Conservation (phyloP, 345 rosid genomes). For the Draba incana region DNA sequence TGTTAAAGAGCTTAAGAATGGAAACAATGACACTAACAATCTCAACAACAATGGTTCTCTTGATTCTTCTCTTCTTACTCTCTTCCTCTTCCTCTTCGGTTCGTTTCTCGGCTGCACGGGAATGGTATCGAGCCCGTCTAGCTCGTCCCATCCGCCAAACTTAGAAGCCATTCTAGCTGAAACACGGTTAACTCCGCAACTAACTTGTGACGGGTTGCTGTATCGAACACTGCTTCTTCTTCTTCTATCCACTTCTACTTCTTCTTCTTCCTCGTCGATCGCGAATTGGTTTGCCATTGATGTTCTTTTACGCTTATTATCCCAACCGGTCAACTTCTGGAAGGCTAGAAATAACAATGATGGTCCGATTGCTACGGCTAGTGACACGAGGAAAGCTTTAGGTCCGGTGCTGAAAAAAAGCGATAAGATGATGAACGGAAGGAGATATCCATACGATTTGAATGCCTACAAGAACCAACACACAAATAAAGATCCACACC, state of each 20-base stretch:
- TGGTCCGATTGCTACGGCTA: conserved; percentile 36
- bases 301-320: conserved; percentile 31
- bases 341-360: conserved; percentile 36
- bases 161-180: conserved; percentile 35
- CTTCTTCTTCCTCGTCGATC: conserved; percentile 9
- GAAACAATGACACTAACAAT: conserved; percentile 43
- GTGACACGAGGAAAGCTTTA: conserved; percentile 41
- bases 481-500: conserved; percentile 16
- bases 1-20: conserved; percentile 42
- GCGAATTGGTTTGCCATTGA: conserved; percentile 30
- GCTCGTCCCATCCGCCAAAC: conserved; percentile 45
- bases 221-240: conserved; percentile 21
- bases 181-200: conserved; percentile 8
- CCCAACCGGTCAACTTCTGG: conserved; percentile 42
- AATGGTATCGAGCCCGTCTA: conserved; percentile 21
- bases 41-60: conserved; percentile 41
- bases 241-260: not conserved
- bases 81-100: conserved; percentile 25
- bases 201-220: conserved; percentile 23
- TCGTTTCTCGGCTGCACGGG: conserved; percentile 6
- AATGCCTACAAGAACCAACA: conserved; percentile 35
- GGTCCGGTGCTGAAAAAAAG: conserved; percentile 43
- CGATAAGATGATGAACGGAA: conserved; percentile 43
- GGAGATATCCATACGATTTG: conserved; percentile 42
- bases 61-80: conserved; percentile 33